Evolutionary conservation across 805 yeast genomes (phyloP).

Genomic region (Lipomyces mesembrius): DNA sequence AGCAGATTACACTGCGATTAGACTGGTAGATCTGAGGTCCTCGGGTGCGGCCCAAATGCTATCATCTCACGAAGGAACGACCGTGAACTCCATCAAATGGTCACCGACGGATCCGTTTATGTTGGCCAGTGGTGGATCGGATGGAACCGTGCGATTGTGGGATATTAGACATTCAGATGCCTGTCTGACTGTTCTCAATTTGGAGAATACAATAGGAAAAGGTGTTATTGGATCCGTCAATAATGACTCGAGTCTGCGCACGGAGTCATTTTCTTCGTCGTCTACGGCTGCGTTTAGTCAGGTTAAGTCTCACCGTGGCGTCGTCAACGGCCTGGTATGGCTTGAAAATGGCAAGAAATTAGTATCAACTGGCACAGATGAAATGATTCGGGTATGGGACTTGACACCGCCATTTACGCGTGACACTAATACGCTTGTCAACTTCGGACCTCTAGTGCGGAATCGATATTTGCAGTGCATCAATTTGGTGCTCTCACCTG

Average conservation of each 20-base stretch:
- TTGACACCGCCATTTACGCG: constrained; percentile 50
- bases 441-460: constrained; percentile 78
- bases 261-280: constrained; percentile 30
- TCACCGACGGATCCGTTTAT: constrained; percentile 66
- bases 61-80: constrained; percentile 30
- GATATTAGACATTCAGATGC: constrained; percentile 74
- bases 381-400: constrained; percentile 80
- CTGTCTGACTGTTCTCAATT: constrained; percentile 67
- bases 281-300: constrained; percentile 12
- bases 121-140: constrained; percentile 78
- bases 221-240: constrained; percentile 6
- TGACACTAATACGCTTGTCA: constrained; percentile 59
- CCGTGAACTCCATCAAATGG: constrained; percentile 68
- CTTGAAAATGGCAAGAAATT: constrained; percentile 65
- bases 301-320: constrained; percentile 71
- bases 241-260: constrained; percentile 24
- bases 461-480: constrained; percentile 64
- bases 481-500: constrained; percentile 59
- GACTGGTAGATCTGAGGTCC: constrained; percentile 49
- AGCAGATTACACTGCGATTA: constrained; percentile 66
- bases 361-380: constrained; percentile 77
- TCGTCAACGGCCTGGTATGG: constrained; percentile 82
- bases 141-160: constrained; percentile 84
- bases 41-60: constrained; percentile 36
- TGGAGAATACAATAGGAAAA: constrained; percentile 44